Conservation (phyloP, 2,329 filamentous ascomycete species). For the Alternaria novae-zelandiae region DNA sequence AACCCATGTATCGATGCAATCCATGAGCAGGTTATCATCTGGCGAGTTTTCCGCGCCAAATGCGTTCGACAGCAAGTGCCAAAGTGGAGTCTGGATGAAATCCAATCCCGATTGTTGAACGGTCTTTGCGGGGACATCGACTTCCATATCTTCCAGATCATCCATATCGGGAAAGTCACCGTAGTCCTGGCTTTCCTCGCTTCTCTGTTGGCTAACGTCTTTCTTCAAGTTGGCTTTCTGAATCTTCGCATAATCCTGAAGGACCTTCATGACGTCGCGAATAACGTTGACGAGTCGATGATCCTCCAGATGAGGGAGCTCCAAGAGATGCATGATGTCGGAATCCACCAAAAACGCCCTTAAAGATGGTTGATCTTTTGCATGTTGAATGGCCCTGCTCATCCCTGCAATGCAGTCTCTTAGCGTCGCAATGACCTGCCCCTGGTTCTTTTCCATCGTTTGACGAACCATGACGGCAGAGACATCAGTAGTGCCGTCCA, state of each 20-base stretch:
- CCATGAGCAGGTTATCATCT: slow-evolving; percentile 61
- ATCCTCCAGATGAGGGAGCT: slow-evolving; percentile 59
- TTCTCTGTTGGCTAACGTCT: slow-evolving; percentile 44
- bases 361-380: slow-evolving; percentile 50
- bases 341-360: slow-evolving; percentile 53
- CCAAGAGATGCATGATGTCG: slow-evolving; percentile 55
- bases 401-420: slow-evolving; percentile 60
- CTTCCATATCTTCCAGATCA: slow-evolving; percentile 48
- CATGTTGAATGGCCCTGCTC: slow-evolving; percentile 54
- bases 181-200: slow-evolving; percentile 70
- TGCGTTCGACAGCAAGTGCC: slow-evolving; percentile 64
- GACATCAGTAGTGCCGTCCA: slow-evolving; percentile 48
- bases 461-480: slow-evolving; percentile 57
- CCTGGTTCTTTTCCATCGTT: slow-evolving; percentile 63
- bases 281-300: slow-evolving; percentile 54
- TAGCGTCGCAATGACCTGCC: slow-evolving; percentile 62
- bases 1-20: slow-evolving; percentile 63
- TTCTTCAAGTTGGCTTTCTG: slow-evolving; percentile 20
- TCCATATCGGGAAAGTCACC: slow-evolving; percentile 65
- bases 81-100: slow-evolving; percentile 57
- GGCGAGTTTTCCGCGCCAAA: slow-evolving; percentile 64
- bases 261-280: slow-evolving; percentile 57
- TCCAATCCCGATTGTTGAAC: slow-evolving; percentile 36
- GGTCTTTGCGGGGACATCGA: not conserved
- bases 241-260: slow-evolving; percentile 49